Evolutionary conservation across 1,284 basidiomycete species (phyloP), one percentile per base, ranked within the genome.

Genomic region (Termitomyces sp.): DNA sequence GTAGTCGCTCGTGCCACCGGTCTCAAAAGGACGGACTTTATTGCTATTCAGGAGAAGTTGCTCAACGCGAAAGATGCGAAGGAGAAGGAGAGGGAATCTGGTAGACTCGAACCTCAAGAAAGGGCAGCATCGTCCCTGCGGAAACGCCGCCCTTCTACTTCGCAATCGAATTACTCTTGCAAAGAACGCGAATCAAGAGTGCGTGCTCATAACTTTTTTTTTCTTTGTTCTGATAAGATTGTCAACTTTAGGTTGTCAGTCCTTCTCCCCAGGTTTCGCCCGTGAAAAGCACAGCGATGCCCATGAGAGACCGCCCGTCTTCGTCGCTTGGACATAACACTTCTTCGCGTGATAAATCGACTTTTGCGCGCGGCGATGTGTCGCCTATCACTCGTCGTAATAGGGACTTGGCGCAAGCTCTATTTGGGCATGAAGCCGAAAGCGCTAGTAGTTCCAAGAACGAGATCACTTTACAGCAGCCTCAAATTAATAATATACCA

Each of bases 121-220:
- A 76, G 83, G 43, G 73, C 79, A 0, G 81, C 83, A 39, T 83
- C 84, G 31, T 79, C 82, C 3, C 71, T 84, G 58, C 75, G 87
- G 56, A 81, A 81, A 58, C 78, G 88, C 52, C 76, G 87, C 44
- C 87, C 86, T 6, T 90, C 88, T 0, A 89, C 86, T n/a, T 88
- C 88, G 10, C 86, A 89, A 67, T 88, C 88, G 7, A 85, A 82
- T 62, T 85, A 88, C 62, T 85, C 84, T 0, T 70, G 67, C 49
- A 81, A 73, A 49, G 80, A 79, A 21, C 74, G 73, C 26, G 77
- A 76, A 33, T 71, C 67, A 57, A 71, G 78, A 65, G 86, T 88
- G 65, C 61, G 80, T 40, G 55, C 44, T 45, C 57, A 55, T 50
- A 2, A 19, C 19, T 45, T 2, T 0, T 10, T 15, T 12, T 7